Percentiles rank a stretch among this genome's conserved stretches.
Conservation (phyloP, 441 rosid genomes). For the Pelargonium cotyledonis region DNA sequence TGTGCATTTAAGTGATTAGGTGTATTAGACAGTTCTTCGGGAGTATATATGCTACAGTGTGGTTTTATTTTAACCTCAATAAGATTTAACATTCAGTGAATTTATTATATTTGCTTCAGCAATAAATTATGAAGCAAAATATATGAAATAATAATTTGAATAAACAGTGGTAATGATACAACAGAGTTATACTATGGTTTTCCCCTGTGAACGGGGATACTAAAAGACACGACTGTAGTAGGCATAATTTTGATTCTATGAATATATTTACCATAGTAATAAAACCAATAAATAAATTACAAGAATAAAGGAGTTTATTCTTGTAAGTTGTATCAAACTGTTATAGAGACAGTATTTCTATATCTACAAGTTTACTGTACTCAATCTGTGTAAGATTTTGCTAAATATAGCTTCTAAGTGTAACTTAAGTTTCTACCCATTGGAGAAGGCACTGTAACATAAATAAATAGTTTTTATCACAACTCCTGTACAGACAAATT, state of each 20-base stretch:
- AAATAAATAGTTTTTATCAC: no score
- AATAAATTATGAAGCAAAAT: background rate
- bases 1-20: background rate
- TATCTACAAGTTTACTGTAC: background rate
- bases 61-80: background rate
- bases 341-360: background rate
- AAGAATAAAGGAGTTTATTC: background rate
- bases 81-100: background rate
- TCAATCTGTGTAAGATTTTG: no score
- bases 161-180: background rate
- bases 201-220: no score
- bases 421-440: no score
- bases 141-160: conserved; percentile 4
- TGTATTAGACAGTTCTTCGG: background rate
- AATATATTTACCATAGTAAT: background rate
- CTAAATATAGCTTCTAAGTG: no score
- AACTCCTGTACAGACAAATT: no score
- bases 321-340: background rate
- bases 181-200: no score
- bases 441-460: no score
- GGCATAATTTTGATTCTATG: background rate
- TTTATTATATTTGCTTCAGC: background rate
- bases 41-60: background rate
- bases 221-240: no score
- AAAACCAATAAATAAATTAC: background rate